Base-by-base conservation (phyloP, 2,329 filamentous ascomycete species). In the Claviceps sp. region DNA sequence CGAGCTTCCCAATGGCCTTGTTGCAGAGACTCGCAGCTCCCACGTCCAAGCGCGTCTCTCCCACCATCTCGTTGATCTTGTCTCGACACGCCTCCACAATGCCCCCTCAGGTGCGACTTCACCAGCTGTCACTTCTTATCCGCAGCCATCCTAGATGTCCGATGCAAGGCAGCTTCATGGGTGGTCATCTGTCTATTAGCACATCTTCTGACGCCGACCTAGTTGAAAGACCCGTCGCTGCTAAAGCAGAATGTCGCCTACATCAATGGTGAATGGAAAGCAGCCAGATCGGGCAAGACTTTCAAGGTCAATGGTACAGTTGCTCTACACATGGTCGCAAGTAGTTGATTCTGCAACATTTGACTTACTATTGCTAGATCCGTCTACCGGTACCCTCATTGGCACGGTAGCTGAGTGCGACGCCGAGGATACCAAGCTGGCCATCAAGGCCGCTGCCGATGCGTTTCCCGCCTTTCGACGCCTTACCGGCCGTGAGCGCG, bases 221-320 rank as follows among this genome's bases (percentile, higher is more conserved):
- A 89, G 84, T 80, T 91, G 62, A 87, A 82, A 63, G 87, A 91
- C 60, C 79, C 80, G 39, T 87, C 85, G 24, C 78, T 98, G 55
- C 80, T 97, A 62, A 96, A 94, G 73, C 81, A 84, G 60, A 80
- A 90, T 65, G 78, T 81, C 54, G 80, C 82, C 62, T 96, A 91
- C 65, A 83, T 97, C 63, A 91, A 98, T 66, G 93, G 93, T 62
- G 79, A 95, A 77, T 98, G 90, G 87, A 80, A 94, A 56, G 77
- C 78, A 60, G 87, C 91, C 60, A 80, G 82, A 63, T 95, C 89
- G 1, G 88, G 89, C 64, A 83, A 94, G 77, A 95, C 89, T 46
- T 98, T 97, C 68, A 84, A 93, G 65, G 87, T 96, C 55, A 76
- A 80, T 57, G 85, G 82, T 84, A 69, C 57, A 64, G 50, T 26